Evolutionary conservation across 75 land plant species (phyloP).

Genomic region (Pinus taeda): DNA sequence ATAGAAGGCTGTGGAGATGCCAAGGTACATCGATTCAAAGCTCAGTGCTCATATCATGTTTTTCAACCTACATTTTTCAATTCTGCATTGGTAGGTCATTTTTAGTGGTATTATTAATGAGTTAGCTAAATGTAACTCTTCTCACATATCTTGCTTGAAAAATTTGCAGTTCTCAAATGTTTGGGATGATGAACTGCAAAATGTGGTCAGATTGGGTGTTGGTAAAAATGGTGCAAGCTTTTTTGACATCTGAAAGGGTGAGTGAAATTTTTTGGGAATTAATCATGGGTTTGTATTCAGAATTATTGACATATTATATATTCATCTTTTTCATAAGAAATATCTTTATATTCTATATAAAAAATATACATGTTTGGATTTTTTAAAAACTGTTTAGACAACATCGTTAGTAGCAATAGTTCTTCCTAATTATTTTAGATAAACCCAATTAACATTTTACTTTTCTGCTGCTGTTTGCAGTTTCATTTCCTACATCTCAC

Average conservation of each 20-base stretch:
- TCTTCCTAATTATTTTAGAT: too few relatives aligned
- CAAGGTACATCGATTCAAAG: conserved; percentile 11
- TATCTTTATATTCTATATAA: too few relatives aligned
- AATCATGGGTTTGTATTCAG: background rate
- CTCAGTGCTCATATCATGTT: background rate
- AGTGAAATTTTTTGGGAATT: background rate
- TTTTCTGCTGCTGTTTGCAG: too few relatives aligned
- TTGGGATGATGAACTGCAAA: conserved; percentile 39
- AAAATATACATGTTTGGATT: too few relatives aligned
- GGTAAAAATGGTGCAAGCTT: conserved; percentile 2
- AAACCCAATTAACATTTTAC: too few relatives aligned
- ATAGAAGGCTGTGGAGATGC: conserved; percentile 24
- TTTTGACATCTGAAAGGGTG: conserved; percentile 7
- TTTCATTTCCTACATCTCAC: background rate
- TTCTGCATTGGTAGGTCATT: background rate
- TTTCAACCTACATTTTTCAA: background rate
- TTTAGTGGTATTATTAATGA: background rate
- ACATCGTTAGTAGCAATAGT: too few relatives aligned
- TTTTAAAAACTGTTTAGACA: too few relatives aligned
- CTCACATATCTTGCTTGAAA: background rate
- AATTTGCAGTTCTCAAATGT: conserved; percentile 23
- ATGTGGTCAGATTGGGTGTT: conserved; percentile 34
- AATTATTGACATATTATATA: background rate
- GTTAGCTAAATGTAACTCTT: background rate
- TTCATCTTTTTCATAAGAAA: background rate